Evolutionary conservation across 257 asterid genomes (phyloP).

Genomic region (Plantago elongata): DNA sequence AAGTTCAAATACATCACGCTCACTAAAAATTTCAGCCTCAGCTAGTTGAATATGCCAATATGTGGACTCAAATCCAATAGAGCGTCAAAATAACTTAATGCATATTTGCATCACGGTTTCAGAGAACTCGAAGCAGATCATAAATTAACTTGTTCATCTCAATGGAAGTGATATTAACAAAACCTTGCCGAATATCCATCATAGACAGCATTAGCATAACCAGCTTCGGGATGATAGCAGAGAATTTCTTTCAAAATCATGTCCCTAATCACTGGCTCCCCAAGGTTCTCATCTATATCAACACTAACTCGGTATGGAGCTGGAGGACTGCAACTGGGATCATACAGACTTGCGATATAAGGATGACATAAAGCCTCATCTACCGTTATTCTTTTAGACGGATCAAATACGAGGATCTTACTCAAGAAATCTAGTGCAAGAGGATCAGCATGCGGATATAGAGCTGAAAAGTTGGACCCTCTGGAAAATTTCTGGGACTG

Average conservation of each 20-base stretch:
- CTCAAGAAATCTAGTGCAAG: slow-evolving; percentile 36
- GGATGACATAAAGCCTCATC: slow-evolving; percentile 41
- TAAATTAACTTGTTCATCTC: neutral
- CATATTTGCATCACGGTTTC: slow-evolving; percentile 9
- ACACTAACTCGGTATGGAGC: slow-evolving; percentile 29
- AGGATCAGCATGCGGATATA: slow-evolving; percentile 36
- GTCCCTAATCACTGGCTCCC: slow-evolving; percentile 36
- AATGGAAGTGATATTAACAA: neutral
- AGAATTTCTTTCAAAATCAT: slow-evolving; percentile 44
- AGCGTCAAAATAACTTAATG: neutral
- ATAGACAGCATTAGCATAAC: slow-evolving; percentile 20
- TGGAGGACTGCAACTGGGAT: slow-evolving; percentile 32
- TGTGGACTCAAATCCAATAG: slow-evolving; percentile 9
- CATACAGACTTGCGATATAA: slow-evolving; percentile 33
- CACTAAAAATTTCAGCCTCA: neutral
- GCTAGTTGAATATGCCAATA: neutral
- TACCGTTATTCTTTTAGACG: slow-evolving; percentile 35
- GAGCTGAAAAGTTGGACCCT: slow-evolving; percentile 20
- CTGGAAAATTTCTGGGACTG: slow-evolving; percentile 18
- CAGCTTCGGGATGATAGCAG: slow-evolving; percentile 36
- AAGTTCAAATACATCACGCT: neutral
- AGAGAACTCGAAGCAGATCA: neutral
- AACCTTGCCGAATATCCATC: slow-evolving; percentile 3
- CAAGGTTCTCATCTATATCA: slow-evolving; percentile 36
- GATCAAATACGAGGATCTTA: slow-evolving; percentile 43